A percentile compares a stretch with the other conserved stretches of the same genome.
These are phyloP conservation scores for Pleurotus giganteus DNA, from an alignment of 768 basidiomycete genomes.

Conservation along the genomic window DNA sequence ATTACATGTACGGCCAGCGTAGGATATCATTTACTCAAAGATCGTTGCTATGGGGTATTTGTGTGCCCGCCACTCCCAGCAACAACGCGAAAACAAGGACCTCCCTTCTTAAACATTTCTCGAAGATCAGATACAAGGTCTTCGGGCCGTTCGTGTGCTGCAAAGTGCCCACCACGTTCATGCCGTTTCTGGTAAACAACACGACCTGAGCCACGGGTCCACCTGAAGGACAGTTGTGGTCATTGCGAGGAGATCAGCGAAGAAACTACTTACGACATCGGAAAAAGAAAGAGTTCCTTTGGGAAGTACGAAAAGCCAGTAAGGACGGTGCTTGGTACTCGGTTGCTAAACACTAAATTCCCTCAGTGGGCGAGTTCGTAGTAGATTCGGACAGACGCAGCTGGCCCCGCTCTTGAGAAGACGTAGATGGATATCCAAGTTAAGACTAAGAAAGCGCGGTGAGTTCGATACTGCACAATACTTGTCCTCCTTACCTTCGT, in stretches of 20 bases:
- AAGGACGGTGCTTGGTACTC: conserved; percentile 17
- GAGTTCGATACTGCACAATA: conserved; percentile 3
- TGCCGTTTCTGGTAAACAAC: conserved; percentile 45
- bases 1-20: no score
- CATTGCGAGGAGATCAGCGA: not conserved
- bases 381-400: conserved; percentile 58
- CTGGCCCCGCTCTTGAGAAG: conserved; percentile 57
- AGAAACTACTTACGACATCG: conserved; percentile 34
- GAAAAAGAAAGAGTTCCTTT: conserved; percentile 38
- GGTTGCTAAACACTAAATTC: conserved; percentile 12
- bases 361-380: conserved; percentile 38
- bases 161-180: conserved; percentile 56
- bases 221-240: conserved; percentile 16
- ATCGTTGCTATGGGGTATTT: not conserved
- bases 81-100: conserved; percentile 48
- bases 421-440: conserved; percentile 60
- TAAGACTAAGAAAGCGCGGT: conserved; percentile 37
- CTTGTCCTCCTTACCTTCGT: conserved; percentile 53
- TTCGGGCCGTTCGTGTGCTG: conserved; percentile 48
- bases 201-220: conserved; percentile 24
- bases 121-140: conserved; percentile 47
- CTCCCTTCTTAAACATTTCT: conserved; percentile 55
- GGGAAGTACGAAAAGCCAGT: conserved; percentile 49
- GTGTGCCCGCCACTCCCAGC: conserved; percentile 40
- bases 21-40: no score